Evolutionary conservation across 1,284 basidiomycete genomes (phyloP).

Genomic region (Filobasidium uniguttulatum): DNA sequence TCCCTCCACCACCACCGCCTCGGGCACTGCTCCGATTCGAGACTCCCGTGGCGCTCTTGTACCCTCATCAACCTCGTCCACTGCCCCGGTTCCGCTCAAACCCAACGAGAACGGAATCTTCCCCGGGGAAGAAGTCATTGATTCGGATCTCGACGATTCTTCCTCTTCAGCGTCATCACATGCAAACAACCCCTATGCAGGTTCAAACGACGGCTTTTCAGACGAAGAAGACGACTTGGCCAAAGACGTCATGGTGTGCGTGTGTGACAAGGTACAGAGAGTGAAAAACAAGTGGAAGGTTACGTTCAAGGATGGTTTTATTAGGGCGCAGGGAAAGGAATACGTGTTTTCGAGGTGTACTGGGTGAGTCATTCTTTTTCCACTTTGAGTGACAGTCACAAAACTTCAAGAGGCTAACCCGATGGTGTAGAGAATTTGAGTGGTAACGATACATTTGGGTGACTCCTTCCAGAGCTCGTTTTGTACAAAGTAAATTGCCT

Average conservation of each 20-base stretch:
- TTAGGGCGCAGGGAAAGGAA: slow-evolving; percentile 90
- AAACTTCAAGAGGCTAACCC: no score
- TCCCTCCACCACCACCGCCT: background rate
- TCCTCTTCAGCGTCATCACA: no score
- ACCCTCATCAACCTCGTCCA: no score
- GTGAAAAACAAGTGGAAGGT: slow-evolving; percentile 99
- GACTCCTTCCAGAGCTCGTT: no score
- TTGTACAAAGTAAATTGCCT: no score
- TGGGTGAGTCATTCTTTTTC: no score
- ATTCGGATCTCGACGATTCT: slow-evolving; percentile 90
- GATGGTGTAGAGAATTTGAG: no score
- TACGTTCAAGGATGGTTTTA: slow-evolving; percentile 96
- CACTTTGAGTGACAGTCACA: no score
- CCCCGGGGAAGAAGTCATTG: slow-evolving; percentile 65
- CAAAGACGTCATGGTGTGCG: slow-evolving; percentile 90
- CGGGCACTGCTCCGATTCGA: background rate
- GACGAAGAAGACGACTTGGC: slow-evolving; percentile 40
- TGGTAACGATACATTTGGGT: no score
- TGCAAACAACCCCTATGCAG: slow-evolving; percentile 46
- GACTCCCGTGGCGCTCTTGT: background rate
- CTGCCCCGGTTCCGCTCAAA: slow-evolving; percentile 7
- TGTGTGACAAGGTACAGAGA: slow-evolving; percentile 95
- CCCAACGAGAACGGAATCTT: slow-evolving; percentile 36
- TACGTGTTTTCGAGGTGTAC: slow-evolving; percentile 94
- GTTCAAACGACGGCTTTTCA: slow-evolving; percentile 43